Evolutionary conservation across 176 grass and related monocot species (phyloP), one percentile per base, ranked within the genome.

Genomic region (Panicum miliaceum): DNA sequence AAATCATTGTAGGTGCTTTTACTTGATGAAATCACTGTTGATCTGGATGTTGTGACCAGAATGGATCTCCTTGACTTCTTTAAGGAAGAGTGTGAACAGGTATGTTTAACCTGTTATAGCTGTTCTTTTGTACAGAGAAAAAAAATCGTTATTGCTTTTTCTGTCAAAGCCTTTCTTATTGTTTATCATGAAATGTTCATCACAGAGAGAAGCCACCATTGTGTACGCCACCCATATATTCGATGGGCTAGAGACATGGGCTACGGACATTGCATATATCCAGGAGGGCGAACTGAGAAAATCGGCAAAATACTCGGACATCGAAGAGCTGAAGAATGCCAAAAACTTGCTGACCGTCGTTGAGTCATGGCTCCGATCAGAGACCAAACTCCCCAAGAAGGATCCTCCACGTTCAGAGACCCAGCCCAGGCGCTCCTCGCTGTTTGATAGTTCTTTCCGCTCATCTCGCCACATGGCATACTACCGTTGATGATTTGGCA

Each of bases 41-140:
- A 98, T 78, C 87, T 98, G 45, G 93, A 95, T 81, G 91, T 95
- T 41, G 96, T 98, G 42, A 93, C 91, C 45, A 93, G 96, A 90
- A 94, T 95, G 91, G 96, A 95, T 80, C 89, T 98, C 38, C 96
- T 98, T 3, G 91, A 94, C 18, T 98, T 98, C 87, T 98, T 95
- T 76, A 98, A 87, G 84, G 96, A 98, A 90, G 96, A 98, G 63
- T 95, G 96, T 32, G 91, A 98, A 66, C 85, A 92, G 89, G 93
- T 95, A 88, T 12, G 56, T 76, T 61, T 36, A 35, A 3, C 23
- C 7, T 58, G 2, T 3, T 22, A 22, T 57, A 8, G 53, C 53
- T 11, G 8, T 23, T n/a, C 2, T 20, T 54, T 20, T 53, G n/a
- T n/a, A n/a, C n/a, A 12, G 19, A 18, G 3, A 54, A 23, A 20